Evolutionary conservation across 2,329 filamentous ascomycete genomes (phyloP), one percentile per base, ranked within the genome.

Genomic region (Dactylellina parvicollis): DNA sequence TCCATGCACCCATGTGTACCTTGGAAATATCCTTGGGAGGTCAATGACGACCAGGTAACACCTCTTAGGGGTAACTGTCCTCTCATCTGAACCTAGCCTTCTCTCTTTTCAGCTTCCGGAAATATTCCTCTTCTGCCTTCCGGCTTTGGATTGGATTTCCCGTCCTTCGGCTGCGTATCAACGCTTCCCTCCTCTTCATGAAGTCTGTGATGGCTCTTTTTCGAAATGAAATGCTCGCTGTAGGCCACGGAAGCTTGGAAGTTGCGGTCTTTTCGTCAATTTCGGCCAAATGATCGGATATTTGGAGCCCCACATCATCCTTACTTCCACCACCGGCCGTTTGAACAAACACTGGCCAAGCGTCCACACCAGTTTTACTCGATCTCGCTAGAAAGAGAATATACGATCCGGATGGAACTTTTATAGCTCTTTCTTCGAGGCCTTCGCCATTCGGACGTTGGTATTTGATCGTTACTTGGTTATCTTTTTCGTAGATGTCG

Each of bases 321-420:
- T 14, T 34, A 12, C 16, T 50, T 18, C 28, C 47, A 12, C 47
- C 26, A 16, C 22, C 4, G 28, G n/a, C 28, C 8, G 26, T 12
- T 3, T 50, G 47, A 4, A 50, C 26, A 34, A 50, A 50, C 10
- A 50, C 26, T 10, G 47, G 47, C 47, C 47, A 50, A 16, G 47
- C 10, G 9, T 18, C 28, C 24, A 34, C n/a, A 3, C 47, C 47
- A 2, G 47, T 50, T 50, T 28, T 32, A 34, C 34, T 28, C 1
- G 47, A 50, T 32, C n/a, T 50, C 12, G 28, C 28, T 1, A 50
- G 47, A 16, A 50, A 50, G 26, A 50, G 47, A 34, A 50, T 16
- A 16, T 50, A 50, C 1, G 47, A 32, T 18, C 47, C 47, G 1
- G 24, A n/a, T 18, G 18, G n/a, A 9, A 50, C 8, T 18, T 34